Conservation (phyloP, 805 yeast genomes). For the Schizosaccharomyces lindneri region DNA sequence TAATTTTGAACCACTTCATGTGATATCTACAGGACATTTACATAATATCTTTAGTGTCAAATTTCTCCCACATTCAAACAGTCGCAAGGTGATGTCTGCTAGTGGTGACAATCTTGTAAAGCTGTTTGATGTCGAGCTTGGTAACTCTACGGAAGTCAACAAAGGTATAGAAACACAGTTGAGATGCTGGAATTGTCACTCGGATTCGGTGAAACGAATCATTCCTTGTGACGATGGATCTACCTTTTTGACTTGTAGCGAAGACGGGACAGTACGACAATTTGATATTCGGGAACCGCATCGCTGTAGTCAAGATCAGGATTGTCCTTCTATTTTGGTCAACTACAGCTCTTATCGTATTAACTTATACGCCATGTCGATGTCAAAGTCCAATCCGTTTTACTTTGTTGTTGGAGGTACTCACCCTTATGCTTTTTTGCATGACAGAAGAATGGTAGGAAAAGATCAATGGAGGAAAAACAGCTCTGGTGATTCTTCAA, state of each 20-base stretch:
- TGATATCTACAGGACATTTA: constrained; percentile 8
- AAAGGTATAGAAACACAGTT: neutral
- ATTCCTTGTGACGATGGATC: constrained; percentile 6
- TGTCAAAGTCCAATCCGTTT: constrained; percentile 7
- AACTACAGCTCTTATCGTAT: constrained; percentile 5
- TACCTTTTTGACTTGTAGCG: constrained; percentile 7
- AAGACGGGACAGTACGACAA: constrained; percentile 8
- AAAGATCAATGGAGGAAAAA: constrained; percentile 4
- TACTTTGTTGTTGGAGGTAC: constrained; percentile 8
- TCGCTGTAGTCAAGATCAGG: neutral
- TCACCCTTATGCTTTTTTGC: constrained; percentile 6
- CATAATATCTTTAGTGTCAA: constrained; percentile 7
- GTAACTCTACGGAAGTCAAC: neutral
- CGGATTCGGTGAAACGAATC: constrained; percentile 7
- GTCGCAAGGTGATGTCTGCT: constrained; percentile 5
- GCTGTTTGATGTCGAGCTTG: constrained; percentile 7
- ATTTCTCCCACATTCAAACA: constrained; percentile 7
- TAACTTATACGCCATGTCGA: constrained; percentile 5
- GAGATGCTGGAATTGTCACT: constrained; percentile 2
- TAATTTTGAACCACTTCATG: constrained; percentile 4
- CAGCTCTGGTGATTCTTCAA: constrained; percentile 1
- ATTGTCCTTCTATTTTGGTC: constrained; percentile 5
- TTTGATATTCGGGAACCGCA: constrained; percentile 7
- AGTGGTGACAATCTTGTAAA: constrained; percentile 7
- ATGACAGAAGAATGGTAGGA: constrained; percentile 7